phyloP scores from a whole-genome alignment of 2,329 filamentous ascomycete genomes.

The Diaporthe sp. region DNA sequence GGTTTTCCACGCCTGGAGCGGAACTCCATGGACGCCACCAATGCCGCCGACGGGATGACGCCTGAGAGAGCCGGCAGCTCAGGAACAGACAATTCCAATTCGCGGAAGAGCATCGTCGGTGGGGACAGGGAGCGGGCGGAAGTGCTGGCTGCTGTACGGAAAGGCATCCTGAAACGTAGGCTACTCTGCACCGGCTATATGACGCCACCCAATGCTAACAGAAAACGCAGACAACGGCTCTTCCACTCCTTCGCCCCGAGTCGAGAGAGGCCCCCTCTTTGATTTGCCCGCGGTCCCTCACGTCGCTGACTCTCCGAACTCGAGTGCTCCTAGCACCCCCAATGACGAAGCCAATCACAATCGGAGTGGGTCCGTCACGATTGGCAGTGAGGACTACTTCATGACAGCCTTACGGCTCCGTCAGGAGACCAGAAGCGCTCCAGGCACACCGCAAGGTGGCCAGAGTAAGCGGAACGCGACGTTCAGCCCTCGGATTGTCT shows the following conservation, averaged over 20 bases:
- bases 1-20: slow-evolving; percentile 88
- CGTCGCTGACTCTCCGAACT: slow-evolving; percentile 83
- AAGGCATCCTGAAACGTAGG: slow-evolving; percentile 94
- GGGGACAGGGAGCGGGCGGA: slow-evolving; percentile 92
- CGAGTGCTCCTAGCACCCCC: slow-evolving; percentile 89
- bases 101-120: slow-evolving; percentile 90
- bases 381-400: slow-evolving; percentile 92
- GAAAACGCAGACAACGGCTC: slow-evolving; percentile 69
- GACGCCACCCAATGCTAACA: slow-evolving; percentile 29
- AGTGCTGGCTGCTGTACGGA: slow-evolving; percentile 90
- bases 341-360: slow-evolving; percentile 81
- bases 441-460: slow-evolving; percentile 78
- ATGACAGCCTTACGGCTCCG: slow-evolving; percentile 80
- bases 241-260: slow-evolving; percentile 71
- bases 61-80: slow-evolving; percentile 68
- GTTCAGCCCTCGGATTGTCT: slow-evolving; percentile 94
- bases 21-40: slow-evolving; percentile 80
- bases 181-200: slow-evolving; percentile 30
- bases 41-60: slow-evolving; percentile 56
- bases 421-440: slow-evolving; percentile 83
- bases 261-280: slow-evolving; percentile 68
- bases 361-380: slow-evolving; percentile 77
- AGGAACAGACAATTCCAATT: slow-evolving; percentile 71
- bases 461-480: slow-evolving; percentile 73
- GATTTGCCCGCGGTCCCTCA: slow-evolving; percentile 73